Base-by-base conservation (phyloP, 2,329 filamentous ascomycete species). In the Fusarium pseudonygamai region DNA sequence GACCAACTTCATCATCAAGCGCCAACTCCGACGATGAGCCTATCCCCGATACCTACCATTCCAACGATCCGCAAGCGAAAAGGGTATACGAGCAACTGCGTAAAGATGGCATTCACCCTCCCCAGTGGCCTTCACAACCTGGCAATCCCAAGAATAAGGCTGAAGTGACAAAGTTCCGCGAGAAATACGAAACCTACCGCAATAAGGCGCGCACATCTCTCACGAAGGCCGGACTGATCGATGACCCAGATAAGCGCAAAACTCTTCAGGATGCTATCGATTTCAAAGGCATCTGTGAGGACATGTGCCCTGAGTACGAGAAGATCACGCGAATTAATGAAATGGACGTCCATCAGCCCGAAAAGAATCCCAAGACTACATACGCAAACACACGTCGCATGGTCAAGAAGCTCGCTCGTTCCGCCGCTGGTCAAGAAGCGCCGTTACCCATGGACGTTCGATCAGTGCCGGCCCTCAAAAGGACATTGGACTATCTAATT, bases 241-340 rank as follows among this genome's bases (percentile, higher is more conserved):
- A 92, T 79, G 89, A 92, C 72, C 90, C 90, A 6, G 87, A 91
- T 37, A 88, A 90, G 75, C 87, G 87, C 62, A 90, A 90, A 76
- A 87, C 85, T 24, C 84, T 93, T 13, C 85, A 88, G 65, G 87
- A 92, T 77, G 91, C 91, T 12, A 89, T 92, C 53, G 86, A 88
- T 46, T 93, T 93, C 77, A 90, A 90, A 78, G 91, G 91, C 20
- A 91, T 90, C 50, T 92, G 90, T 75, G 89, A 92, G 75, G 88
- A 91, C 32, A 92, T 92, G 90, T 93, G 91, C 69, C 91, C 91
- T 10, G 88, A 91, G 71, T 92, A 88, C 79, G 91, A 93, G 78
- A 88, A 88, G 78, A 86, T 91, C 39, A 88, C 85, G 56, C 86
- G 90, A 68, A 91, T 92, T 63, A 87, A 87, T 53, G 89, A 92